A percentile compares a stretch with the other conserved stretches of the same genome.
Evolutionary conservation across 148 eudicot genomes (phyloP).

Genomic region (Rhododendron ferrugineum): DNA sequence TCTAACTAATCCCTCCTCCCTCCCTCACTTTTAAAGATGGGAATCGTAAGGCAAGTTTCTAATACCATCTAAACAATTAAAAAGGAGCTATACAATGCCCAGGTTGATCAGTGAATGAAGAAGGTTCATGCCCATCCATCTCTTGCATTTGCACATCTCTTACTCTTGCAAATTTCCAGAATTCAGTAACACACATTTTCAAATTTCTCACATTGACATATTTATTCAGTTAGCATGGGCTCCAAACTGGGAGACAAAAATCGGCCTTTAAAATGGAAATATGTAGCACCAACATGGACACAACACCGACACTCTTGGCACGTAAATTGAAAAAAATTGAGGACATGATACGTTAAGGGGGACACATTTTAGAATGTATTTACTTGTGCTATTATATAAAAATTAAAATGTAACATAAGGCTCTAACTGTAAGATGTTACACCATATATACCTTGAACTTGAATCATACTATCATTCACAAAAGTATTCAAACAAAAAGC

Average conservation of each 20-base stretch:
- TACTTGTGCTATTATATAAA: background rate
- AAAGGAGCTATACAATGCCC: background rate
- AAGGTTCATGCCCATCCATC: background rate
- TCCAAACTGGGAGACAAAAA: background rate
- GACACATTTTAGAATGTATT: background rate
- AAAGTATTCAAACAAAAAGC: background rate
- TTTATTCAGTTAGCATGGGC: background rate
- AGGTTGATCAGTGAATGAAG: background rate
- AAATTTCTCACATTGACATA: background rate
- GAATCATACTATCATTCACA: background rate
- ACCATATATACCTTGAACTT: background rate
- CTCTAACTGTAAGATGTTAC: background rate
- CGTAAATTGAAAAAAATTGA: no score
- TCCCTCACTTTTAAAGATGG: background rate
- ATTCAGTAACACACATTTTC: background rate
- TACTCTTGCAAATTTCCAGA: background rate
- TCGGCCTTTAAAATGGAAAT: background rate
- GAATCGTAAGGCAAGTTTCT: background rate
- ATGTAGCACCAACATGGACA: background rate
- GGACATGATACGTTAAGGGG: background rate
- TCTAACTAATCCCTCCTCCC: background rate
- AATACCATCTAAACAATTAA: background rate
- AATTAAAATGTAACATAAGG: no score
- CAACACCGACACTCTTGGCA: background rate
- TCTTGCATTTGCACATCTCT: background rate